Percentiles rank a stretch among this genome's conserved stretches.
These are phyloP conservation scores for Podila epicladia DNA, from an alignment of 192 early-diverging fungal species.

Conservation along the genomic window DNA sequence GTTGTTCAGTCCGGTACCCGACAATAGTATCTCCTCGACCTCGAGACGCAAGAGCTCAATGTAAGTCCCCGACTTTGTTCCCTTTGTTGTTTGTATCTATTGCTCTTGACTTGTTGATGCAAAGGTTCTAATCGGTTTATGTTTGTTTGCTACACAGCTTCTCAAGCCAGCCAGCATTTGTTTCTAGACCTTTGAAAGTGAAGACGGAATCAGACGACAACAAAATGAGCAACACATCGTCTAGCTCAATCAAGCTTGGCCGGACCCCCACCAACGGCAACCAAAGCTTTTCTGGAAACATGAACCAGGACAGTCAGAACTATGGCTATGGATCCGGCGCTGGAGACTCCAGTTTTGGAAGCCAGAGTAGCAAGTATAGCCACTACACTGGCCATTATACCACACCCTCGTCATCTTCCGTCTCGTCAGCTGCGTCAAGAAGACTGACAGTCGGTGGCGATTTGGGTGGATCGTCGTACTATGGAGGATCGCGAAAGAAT, in stretches of 20 bases:
- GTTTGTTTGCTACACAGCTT: conserved; percentile 10
- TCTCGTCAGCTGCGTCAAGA: conserved; percentile 14
- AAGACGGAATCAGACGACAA: conserved; percentile 29
- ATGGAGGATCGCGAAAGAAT: conserved; percentile 33
- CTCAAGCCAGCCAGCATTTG: conserved; percentile 18
- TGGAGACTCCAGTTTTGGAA: neutral
- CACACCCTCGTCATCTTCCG: conserved; percentile 23
- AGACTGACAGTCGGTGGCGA: conserved; percentile 35
- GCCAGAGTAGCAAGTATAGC: conserved; percentile 28
- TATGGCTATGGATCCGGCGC: conserved; percentile 7
- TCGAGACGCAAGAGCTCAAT: conserved; percentile 36
- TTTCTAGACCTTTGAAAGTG: conserved; percentile 34
- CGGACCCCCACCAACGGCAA: conserved; percentile 25
- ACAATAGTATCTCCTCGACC: conserved; percentile 19
- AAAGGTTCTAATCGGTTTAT: neutral
- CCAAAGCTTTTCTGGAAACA: conserved; percentile 27
- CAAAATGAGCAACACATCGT: conserved; percentile 14
- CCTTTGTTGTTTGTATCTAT: neutral
- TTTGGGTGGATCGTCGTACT: conserved; percentile 1
- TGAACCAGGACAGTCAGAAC: conserved; percentile 12
- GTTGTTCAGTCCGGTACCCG: conserved; percentile 28
- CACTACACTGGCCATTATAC: conserved; percentile 40
- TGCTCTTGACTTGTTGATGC: neutral
- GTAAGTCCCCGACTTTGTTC: conserved; percentile 3
- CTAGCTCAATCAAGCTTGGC: conserved; percentile 21